Evolutionary conservation across 1,284 basidiomycete species (phyloP), one percentile per base, ranked within the genome.

Genomic region (Apiotrichum laibachii): DNA sequence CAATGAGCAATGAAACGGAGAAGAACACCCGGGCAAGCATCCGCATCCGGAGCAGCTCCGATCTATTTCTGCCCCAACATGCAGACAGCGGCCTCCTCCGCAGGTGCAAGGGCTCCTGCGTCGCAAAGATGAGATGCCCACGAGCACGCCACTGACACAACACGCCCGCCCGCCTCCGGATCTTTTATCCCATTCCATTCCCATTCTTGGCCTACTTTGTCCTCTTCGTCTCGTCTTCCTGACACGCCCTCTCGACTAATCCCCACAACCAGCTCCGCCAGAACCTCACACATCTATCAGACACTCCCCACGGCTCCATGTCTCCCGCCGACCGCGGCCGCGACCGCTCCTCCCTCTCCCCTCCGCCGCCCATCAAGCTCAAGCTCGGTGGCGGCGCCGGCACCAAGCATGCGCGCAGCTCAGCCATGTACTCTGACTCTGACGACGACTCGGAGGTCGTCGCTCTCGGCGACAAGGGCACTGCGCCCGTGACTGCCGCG

Each of bases 311-410:
- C 55, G 16, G 22, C 4, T 48, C 55, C 42, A 40, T 55, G 11
- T 33, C 34, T 16, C 7, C 26, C 50, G 26, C 12, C 43, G 52
- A 54, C 31, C 63, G 67, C 26, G 67, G 64, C 15, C 69, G n/a
- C 43, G 52, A 54, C 31, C 63, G 67, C 26, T 67, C 66, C 15
- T 70, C 69, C 8, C 59, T 69, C 37, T 70, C 67, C 6, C 69
- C 73, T 11, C 72, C 72, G 21, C 72, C 70, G 15, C 69, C 72
- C 13, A 66, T 72, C 51, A 69, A 67, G 5, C 69, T 75, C 47
- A 68, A 68, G 57, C 54, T 73, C 21, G n/a, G 21, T n/a, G 43
- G 40, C 16, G 37, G 37, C 37, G 16, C 12, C 37, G 37, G 37
- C 18, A 18, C 8, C 35, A 71, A 71, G 54, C 59, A 67, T 53